These are phyloP conservation scores for Cymbidium sinense DNA, from an alignment of 106 monocot genomes.

Conservation along the genomic window DNA sequence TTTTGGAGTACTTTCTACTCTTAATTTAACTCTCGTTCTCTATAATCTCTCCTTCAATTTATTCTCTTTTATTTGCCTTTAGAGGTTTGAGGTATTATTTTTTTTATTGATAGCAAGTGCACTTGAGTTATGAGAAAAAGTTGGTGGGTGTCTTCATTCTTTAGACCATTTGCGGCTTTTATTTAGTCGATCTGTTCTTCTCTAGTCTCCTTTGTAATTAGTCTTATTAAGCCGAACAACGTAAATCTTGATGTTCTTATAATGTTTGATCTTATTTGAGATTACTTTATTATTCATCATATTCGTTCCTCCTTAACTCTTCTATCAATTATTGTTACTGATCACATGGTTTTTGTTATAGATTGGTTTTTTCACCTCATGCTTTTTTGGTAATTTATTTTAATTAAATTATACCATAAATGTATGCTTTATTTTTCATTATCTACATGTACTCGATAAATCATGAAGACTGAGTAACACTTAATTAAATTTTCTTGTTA, in stretches of 20 bases:
- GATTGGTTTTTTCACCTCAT: background rate
- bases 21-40: background rate
- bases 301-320: background rate
- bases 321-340: background rate
- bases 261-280: background rate
- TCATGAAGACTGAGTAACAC: background rate
- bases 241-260: background rate
- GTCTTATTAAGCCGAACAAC: too few relatives aligned
- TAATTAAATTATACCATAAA: background rate
- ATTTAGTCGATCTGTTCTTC: background rate
- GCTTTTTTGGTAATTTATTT: background rate
- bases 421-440: background rate
- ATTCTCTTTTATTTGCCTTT: background rate
- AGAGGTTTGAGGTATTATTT: background rate
- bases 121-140: too few relatives aligned
- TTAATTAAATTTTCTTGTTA: background rate
- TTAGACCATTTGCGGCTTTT: background rate
- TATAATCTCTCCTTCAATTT: background rate
- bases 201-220: too few relatives aligned
- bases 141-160: background rate
- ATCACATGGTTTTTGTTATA: background rate
- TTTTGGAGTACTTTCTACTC: background rate
- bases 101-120: background rate
- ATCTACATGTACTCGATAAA: background rate
- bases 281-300: background rate